A percentile compares a stretch with the other conserved stretches of the same genome.
Evolutionary conservation across 73 alveolate species (phyloP).

Genomic region (Paramecium sexaurelia): DNA sequence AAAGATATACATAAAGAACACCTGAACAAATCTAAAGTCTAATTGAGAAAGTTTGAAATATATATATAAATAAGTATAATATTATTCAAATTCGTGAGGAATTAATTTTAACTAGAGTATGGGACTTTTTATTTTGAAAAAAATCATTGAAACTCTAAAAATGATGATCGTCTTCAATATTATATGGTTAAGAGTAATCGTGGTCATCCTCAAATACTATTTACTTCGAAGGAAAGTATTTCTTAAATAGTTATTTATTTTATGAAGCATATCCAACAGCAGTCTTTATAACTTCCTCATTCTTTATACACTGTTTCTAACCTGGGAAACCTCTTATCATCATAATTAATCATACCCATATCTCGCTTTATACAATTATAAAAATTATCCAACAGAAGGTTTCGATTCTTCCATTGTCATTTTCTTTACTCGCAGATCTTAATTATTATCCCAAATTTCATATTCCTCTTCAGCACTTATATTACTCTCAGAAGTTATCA

Average conservation of each 20-base stretch:
- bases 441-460: conserved; percentile 43
- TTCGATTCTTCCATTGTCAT: conserved; percentile 33
- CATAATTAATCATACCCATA: neutral
- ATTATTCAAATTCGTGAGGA: neutral
- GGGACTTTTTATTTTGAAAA: neutral
- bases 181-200: conserved; percentile 38
- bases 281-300: conserved; percentile 16
- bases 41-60: conserved; percentile 27
- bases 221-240: conserved; percentile 16
- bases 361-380: conserved; percentile 36
- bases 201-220: conserved; percentile 45
- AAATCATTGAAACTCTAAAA: conserved; percentile 15
- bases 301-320: neutral
- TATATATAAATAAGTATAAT: neutral
- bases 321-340: conserved; percentile 38
- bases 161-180: conserved; percentile 36
- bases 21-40: conserved; percentile 50
- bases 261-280: conserved; percentile 30
- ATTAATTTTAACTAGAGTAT: neutral
- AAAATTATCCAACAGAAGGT: conserved; percentile 45
- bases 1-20: conserved; percentile 66
- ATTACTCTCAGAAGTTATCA: neutral
- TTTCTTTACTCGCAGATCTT: conserved; percentile 22
- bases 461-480: conserved; percentile 32
- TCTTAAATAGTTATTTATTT: conserved; percentile 15